Percentiles rank a stretch among this genome's conserved stretches.
phyloP scores from a whole-genome alignment of 352 stramenopile genomes.

The Phytophthora sansomeana region DNA sequence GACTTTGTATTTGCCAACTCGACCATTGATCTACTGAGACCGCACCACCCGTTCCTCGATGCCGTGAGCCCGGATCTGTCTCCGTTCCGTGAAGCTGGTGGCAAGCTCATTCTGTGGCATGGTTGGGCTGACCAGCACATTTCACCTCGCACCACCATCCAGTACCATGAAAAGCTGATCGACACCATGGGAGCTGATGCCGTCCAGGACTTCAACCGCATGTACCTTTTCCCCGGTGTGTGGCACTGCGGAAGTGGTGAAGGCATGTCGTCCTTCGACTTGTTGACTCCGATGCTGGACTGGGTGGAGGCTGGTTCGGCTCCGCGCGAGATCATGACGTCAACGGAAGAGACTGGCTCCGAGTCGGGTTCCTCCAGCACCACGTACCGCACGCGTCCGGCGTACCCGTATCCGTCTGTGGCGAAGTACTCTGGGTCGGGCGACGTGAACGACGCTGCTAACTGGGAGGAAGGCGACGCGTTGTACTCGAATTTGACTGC shows the following conservation, averaged over 20 bases:
- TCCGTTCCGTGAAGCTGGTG: constrained; percentile 33
- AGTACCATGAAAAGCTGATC: constrained; percentile 45
- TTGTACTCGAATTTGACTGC: constrained; percentile 44
- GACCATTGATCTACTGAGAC: constrained; percentile 39
- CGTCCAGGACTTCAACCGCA: constrained; percentile 39
- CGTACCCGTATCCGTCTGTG: constrained; percentile 39
- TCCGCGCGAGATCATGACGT: constrained; percentile 40
- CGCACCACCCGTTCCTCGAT: constrained; percentile 45
- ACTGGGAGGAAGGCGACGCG: constrained; percentile 29
- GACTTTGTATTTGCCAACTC: constrained; percentile 46
- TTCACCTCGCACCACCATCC: constrained; percentile 46
- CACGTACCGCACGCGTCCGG: constrained; percentile 26
- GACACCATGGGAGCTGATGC: constrained; percentile 35
- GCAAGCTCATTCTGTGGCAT: constrained; percentile 54
- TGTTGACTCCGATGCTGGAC: constrained; percentile 47
- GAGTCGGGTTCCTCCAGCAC: constrained; percentile 25
- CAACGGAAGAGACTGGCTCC: constrained; percentile 17
- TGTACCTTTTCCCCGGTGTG: constrained; percentile 51
- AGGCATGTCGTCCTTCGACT: constrained; percentile 46
- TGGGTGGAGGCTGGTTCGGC: constrained; percentile 43
- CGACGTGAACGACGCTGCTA: constrained; percentile 30
- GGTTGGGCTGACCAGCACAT: constrained; percentile 53
- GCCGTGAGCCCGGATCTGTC: constrained; percentile 39
- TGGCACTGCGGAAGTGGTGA: constrained; percentile 48
- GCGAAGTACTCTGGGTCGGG: constrained; percentile 37